phyloP scores from a whole-genome alignment of 768 basidiomycete species.

The Phaeotremella skinneri region DNA sequence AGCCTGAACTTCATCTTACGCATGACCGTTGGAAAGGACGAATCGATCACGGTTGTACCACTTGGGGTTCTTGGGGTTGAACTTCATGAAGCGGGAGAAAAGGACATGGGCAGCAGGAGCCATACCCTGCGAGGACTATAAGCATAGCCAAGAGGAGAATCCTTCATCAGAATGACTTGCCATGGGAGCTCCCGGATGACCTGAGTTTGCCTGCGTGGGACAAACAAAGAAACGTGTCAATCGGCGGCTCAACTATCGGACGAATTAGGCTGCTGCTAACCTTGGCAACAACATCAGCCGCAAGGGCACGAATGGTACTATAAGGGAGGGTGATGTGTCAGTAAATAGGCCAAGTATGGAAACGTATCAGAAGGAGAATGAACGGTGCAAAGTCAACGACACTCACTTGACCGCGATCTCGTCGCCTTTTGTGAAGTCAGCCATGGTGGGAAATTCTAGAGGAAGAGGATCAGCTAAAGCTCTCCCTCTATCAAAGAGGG shows the following conservation, averaged over 20 bases:
- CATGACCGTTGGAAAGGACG: slow-evolving; percentile 90
- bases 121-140: slow-evolving; percentile 34
- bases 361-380: neutral
- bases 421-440: slow-evolving; percentile 19
- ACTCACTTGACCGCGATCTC: slow-evolving; percentile 37
- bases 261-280: slow-evolving; percentile 16
- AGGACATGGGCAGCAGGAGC: slow-evolving; percentile 52
- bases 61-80: slow-evolving; percentile 81
- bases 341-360: neutral
- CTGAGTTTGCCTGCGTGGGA: slow-evolving; percentile 72
- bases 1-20: slow-evolving; percentile 32
- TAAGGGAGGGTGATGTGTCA: neutral
- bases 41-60: slow-evolving; percentile 98
- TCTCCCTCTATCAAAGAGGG: too few species aligned
- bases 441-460: neutral
- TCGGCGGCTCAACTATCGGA: neutral
- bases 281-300: slow-evolving; percentile 53
- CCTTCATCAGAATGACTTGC: slow-evolving; percentile 57
- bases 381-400: neutral
- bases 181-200: slow-evolving; percentile 93
- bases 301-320: slow-evolving; percentile 51
- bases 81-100: slow-evolving; percentile 69
- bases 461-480: neutral
- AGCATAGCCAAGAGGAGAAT: slow-evolving; percentile 4
- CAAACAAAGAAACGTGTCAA: neutral